Percentiles rank a stretch among this genome's conserved stretches.
Conservation (phyloP, 2,329 filamentous ascomycete species). For the Curvularia sp. region DNA sequence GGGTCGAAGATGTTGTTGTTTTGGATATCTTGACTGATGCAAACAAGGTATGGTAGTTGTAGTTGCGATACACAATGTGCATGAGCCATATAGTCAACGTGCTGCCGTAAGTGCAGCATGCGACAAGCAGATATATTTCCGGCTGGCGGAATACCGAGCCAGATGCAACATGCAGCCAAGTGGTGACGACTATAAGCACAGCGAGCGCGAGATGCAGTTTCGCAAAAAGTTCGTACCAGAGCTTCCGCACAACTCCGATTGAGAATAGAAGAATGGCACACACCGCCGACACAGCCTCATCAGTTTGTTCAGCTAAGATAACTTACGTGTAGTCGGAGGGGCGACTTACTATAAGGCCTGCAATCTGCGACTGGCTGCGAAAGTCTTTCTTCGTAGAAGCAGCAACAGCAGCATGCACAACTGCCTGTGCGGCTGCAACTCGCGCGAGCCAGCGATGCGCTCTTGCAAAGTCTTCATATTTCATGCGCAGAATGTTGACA, state of each 20-base stretch:
- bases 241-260: not conserved
- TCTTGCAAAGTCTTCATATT: slow-evolving; percentile 5
- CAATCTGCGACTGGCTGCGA: not conserved
- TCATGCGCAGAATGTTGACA: not conserved
- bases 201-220: slow-evolving; percentile 1
- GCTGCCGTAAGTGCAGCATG: slow-evolving; percentile 1
- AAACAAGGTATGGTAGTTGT: not conserved
- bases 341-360: slow-evolving; percentile 1
- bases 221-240: slow-evolving; percentile 2
- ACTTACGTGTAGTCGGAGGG: not conserved
- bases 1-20: not conserved
- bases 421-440: slow-evolving; percentile 1
- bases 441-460: slow-evolving; percentile 3
- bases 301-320: not conserved
- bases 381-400: not conserved
- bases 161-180: slow-evolving; percentile 5
- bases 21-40: not conserved
- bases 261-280: slow-evolving; percentile 1
- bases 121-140: not conserved
- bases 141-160: not conserved
- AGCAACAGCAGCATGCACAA: not conserved
- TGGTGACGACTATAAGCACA: not conserved
- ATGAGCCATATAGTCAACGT: not conserved
- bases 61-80: slow-evolving; percentile 6
- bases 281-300: not conserved